Evolutionary conservation across 2,329 filamentous ascomycete species (phyloP).

Genomic region (Microcera coccophila): DNA sequence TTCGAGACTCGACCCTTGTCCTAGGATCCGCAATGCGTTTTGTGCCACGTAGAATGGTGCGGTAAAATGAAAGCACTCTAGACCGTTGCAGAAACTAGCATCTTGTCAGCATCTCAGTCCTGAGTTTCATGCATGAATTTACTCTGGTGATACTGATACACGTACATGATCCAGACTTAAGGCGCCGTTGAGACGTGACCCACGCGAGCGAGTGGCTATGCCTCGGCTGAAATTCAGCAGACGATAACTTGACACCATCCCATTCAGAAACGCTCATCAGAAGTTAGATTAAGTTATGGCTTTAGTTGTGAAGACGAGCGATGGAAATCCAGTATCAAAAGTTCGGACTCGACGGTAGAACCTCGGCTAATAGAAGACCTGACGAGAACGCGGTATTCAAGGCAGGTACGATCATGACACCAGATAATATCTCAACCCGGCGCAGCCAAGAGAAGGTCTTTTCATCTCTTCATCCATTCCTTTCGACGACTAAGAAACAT

Average conservation of each 20-base stretch:
- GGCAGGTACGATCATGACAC: too few species aligned
- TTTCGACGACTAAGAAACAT: conserved; percentile 5
- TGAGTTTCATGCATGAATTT: neutral
- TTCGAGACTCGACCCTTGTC: conserved; percentile 53
- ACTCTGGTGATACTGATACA: neutral
- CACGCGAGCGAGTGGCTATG: conserved; percentile 31
- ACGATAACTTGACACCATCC: conserved; percentile 26
- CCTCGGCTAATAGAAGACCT: conserved; percentile 12
- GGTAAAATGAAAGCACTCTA: conserved; percentile 54
- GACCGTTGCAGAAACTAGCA: conserved; percentile 56
- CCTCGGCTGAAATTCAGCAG: conserved; percentile 30
- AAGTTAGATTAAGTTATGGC: conserved; percentile 8
- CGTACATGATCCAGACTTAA: conserved; percentile 58
- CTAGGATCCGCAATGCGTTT: conserved; percentile 47
- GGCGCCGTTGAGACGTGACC: conserved; percentile 33
- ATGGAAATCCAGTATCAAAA: conserved; percentile 20
- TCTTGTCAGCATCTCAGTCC: conserved; percentile 9
- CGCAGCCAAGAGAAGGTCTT: neutral
- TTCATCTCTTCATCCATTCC: neutral
- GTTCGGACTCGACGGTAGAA: conserved; percentile 9
- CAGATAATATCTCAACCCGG: too few species aligned
- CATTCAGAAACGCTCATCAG: conserved; percentile 19
- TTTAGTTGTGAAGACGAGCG: conserved; percentile 5
- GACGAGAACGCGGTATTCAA: too few species aligned
- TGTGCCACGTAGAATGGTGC: conserved; percentile 54